A percentile compares a stretch with the other conserved stretches of the same genome.
phyloP scores from a whole-genome alignment of 805 yeast species.

The Geotrichum ghanense region DNA sequence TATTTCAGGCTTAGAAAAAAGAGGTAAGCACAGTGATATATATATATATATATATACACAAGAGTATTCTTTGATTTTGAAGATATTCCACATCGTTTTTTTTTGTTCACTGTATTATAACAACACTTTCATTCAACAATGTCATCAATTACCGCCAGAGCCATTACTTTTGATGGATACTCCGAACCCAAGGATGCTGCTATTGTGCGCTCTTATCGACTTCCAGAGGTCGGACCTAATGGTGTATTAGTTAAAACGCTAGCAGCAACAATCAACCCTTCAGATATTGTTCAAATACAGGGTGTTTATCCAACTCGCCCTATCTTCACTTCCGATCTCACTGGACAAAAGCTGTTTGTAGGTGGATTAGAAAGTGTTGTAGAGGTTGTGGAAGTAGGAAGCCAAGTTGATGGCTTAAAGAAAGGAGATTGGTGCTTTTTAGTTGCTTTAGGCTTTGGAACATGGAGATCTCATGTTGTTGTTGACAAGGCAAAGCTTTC shows the following conservation, averaged over 20 bases:
- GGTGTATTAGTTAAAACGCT: conserved; percentile 53
- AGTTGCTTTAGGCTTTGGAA: conserved; percentile 65
- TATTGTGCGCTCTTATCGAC: background rate
- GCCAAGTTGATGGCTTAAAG: conserved; percentile 27
- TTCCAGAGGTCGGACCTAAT: conserved; percentile 1
- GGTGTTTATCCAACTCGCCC: conserved; percentile 83
- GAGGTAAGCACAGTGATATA: no score
- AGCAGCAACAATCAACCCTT: conserved; percentile 83
- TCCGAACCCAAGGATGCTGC: background rate
- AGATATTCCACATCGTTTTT: no score
- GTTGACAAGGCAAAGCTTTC: conserved; percentile 36
- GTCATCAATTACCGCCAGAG: background rate
- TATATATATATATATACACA: no score
- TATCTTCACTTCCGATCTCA: conserved; percentile 33
- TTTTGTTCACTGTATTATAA: no score
- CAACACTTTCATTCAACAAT: no score
- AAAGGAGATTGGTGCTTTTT: conserved; percentile 89
- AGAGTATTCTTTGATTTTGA: no score
- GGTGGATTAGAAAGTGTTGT: conserved; percentile 94
- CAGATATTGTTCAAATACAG: conserved; percentile 75
- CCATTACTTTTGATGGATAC: background rate
- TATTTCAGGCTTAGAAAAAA: no score
- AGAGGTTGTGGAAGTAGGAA: conserved; percentile 64
- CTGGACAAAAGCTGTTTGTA: conserved; percentile 64
- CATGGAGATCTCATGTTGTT: conserved; percentile 81